Evolutionary conservation across 2,329 filamentous ascomycete genomes (phyloP), one percentile per base, ranked within the genome.

Genomic region (Helotiales sp.): DNA sequence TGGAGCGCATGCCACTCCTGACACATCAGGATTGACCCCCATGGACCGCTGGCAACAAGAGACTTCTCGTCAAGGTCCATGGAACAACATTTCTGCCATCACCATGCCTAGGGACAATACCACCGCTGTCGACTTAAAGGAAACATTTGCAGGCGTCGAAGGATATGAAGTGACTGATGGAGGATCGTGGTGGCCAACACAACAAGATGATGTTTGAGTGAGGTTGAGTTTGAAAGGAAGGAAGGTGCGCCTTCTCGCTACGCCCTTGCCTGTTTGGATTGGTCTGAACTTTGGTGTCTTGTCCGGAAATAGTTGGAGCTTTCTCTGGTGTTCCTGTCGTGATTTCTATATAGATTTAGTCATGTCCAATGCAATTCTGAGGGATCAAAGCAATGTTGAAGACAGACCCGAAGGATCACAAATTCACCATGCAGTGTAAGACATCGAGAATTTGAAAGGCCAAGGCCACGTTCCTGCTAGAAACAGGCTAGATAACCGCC

Each of bases 41-140:
- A 36, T 46, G 17, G 17, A 51, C 19, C 19, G 49, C 30, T 56
- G 54, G 54, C 33, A 38, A 30, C 50, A 51, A 13, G 54, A 56
- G 30, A 52, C 36, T 30, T n/a, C 27, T 9, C 36, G 15, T 36
- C 47, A 56, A 13, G 36, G 54, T 24, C 38, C 48, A 13, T 56
- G 54, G 54, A 52, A 52, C 24, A 19, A 42, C 10, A 34, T 52
- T n/a, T 34, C 38, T 10, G 54, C 29, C 12, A 48, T 52, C 33
- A 48, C 29, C 12, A 48, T 52, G 9, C 7, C 8, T 12, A 15
- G 15, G 9, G 33, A 36, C 5, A 15, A 36, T n/a, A n/a, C 17
- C 5, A 15, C 10, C 33, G 33, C 5, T 5, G 17, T 36, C 15
- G 33, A 10, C 5, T 36, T n/a, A 15, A 15, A n/a, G 8, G 33